Conservation (phyloP, 2,329 filamentous ascomycete genomes). For the Calonectria pauciramosa region DNA sequence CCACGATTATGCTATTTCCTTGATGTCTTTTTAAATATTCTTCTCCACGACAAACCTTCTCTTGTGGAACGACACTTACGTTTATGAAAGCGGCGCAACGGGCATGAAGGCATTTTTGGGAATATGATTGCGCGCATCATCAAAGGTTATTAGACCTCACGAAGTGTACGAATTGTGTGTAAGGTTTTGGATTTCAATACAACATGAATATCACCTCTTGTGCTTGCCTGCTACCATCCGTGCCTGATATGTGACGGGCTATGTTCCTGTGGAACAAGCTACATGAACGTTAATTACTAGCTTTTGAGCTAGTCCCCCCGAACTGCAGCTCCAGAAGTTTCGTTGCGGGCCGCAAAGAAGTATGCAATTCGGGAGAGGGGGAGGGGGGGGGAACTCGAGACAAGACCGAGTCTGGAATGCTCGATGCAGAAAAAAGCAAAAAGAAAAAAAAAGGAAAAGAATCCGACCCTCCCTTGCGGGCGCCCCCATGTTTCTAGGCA, state of each 20-base stretch:
- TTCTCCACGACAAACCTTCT: background rate
- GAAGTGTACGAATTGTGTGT: background rate
- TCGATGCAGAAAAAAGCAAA: background rate
- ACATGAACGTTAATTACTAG: background rate
- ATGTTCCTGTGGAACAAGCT: background rate
- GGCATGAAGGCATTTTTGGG: background rate
- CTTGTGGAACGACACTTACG: background rate
- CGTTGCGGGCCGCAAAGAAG: background rate
- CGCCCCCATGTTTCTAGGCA: background rate
- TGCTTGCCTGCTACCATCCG: background rate
- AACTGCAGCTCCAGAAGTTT: background rate
- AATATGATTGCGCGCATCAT: background rate
- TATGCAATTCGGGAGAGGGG: background rate
- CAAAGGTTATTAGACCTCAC: background rate
- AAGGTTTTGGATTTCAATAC: background rate
- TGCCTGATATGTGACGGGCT: background rate
- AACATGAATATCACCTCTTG: background rate
- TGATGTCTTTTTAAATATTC: background rate
- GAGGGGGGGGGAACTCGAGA: background rate
- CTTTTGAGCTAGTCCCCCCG: background rate
- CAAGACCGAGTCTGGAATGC: background rate
- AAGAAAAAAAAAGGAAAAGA: background rate
- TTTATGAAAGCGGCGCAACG: background rate
- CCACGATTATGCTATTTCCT: background rate
- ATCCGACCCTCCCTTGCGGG: background rate